Evolutionary conservation across 805 yeast species (phyloP).

Genomic region (Zygoascus flipseniorum): DNA sequence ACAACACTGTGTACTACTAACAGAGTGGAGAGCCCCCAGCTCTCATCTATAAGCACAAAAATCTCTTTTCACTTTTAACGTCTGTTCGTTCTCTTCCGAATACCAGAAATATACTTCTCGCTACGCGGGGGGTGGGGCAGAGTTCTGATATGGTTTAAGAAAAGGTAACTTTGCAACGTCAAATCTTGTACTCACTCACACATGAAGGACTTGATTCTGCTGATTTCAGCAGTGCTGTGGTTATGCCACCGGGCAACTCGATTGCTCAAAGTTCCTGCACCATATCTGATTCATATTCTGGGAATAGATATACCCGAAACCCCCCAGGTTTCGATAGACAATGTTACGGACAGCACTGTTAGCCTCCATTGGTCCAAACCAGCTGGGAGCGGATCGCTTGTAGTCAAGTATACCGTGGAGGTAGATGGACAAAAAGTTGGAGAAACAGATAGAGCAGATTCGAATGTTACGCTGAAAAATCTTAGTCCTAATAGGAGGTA

Average conservation of each 20-base stretch:
- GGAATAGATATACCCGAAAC: slow-evolving; percentile 31
- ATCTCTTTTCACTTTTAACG: too few species aligned
- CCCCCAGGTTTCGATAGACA: slow-evolving; percentile 26
- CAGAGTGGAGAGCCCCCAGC: too few species aligned
- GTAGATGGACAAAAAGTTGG: slow-evolving; percentile 26
- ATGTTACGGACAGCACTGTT: slow-evolving; percentile 22
- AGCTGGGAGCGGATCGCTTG: slow-evolving; percentile 21
- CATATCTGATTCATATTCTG: slow-evolving; percentile 25
- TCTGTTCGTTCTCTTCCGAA: too few species aligned
- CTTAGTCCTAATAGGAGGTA: slow-evolving; percentile 27
- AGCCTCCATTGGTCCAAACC: slow-evolving; percentile 29
- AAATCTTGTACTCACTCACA: not conserved
- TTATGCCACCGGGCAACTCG: slow-evolving; percentile 28
- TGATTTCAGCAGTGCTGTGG: slow-evolving; percentile 27
- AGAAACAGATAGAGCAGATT: slow-evolving; percentile 28
- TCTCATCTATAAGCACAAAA: too few species aligned
- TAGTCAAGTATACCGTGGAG: slow-evolving; percentile 26
- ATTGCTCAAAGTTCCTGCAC: slow-evolving; percentile 27
- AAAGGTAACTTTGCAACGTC: too few species aligned
- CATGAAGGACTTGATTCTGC: slow-evolving; percentile 2
- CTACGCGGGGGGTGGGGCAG: too few species aligned
- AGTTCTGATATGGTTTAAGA: too few species aligned
- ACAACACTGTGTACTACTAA: too few species aligned
- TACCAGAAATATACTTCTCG: too few species aligned
- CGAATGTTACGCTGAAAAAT: slow-evolving; percentile 26